Percentiles rank a stretch among this genome's conserved stretches.
Evolutionary conservation across 2,329 filamentous ascomycete genomes (phyloP).

Genomic region (Rugonectria rugulosa): DNA sequence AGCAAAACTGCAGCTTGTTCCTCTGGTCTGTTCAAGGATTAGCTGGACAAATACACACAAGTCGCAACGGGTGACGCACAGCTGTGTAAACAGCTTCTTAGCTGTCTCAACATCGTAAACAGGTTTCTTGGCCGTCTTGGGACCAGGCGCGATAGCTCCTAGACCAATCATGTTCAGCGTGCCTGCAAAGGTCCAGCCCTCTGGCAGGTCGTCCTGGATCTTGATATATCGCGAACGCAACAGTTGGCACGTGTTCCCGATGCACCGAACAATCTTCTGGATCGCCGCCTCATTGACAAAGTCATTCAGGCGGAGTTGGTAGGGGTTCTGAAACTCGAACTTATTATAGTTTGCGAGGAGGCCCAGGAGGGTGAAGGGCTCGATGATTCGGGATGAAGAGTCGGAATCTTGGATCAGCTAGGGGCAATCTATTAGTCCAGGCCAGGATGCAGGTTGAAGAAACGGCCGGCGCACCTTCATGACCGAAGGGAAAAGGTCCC

Average conservation of each 20-base stretch:
- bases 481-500: constrained; percentile 90
- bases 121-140: constrained; percentile 64
- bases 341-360: constrained; percentile 98
- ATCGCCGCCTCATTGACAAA: constrained; percentile 94
- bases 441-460: background rate
- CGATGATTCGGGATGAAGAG: constrained; percentile 66
- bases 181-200: constrained; percentile 84
- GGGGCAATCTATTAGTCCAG: constrained; percentile 16
- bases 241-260: constrained; percentile 74
- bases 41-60: background rate
- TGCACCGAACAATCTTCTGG: constrained; percentile 77
- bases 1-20: constrained; percentile 82
- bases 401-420: constrained; percentile 85
- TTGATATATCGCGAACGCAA: constrained; percentile 81
- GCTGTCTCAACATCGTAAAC: constrained; percentile 79
- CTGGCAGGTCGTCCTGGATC: constrained; percentile 88
- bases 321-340: constrained; percentile 97
- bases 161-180: constrained; percentile 88
- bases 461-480: constrained; percentile 75
- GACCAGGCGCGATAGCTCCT: constrained; percentile 74
- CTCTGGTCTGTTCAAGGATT: constrained; percentile 69
- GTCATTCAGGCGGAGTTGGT: constrained; percentile 88
- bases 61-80: constrained; percentile 65
- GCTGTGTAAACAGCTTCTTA: constrained; percentile 78
- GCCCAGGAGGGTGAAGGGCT: constrained; percentile 84